A percentile compares a stretch with the other conserved stretches of the same genome.
These are phyloP conservation scores for Pythium aphanidermatum DNA, from an alignment of 352 stramenopile species.

Conservation along the genomic window DNA sequence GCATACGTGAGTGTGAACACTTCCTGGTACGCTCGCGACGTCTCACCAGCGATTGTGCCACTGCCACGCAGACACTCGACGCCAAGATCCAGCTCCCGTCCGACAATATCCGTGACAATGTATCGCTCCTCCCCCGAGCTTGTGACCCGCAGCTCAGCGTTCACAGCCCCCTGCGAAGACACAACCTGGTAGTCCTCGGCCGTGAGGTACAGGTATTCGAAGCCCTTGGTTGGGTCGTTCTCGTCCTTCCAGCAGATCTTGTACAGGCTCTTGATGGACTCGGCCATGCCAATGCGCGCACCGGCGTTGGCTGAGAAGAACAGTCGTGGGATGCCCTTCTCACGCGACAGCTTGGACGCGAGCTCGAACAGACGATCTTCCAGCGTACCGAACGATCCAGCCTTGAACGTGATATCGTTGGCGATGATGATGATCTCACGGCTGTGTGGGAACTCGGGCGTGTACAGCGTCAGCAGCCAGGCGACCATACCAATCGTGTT, in stretches of 20 bases:
- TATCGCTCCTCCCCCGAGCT: slow-evolving; percentile 84
- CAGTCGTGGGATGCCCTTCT: slow-evolving; percentile 92
- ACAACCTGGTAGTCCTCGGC: slow-evolving; percentile 93
- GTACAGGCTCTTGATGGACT: slow-evolving; percentile 98
- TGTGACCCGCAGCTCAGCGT: slow-evolving; percentile 68
- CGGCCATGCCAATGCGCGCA: slow-evolving; percentile 97
- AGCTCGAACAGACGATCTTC: slow-evolving; percentile 99
- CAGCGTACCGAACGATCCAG: slow-evolving; percentile 98
- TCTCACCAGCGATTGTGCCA: slow-evolving; percentile 99
- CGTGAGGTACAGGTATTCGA: slow-evolving; percentile 98
- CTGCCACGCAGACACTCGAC: slow-evolving; percentile 99
- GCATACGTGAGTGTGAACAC: slow-evolving; percentile 99
- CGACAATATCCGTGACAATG: slow-evolving; percentile 97
- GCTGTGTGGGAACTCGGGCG: slow-evolving; percentile 95
- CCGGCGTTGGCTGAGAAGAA: slow-evolving; percentile 99
- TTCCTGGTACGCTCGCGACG: slow-evolving; percentile 96
- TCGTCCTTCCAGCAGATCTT: slow-evolving; percentile 97
- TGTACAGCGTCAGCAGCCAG: slow-evolving; percentile 98
- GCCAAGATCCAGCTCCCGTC: slow-evolving; percentile 95
- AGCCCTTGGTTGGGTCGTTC: slow-evolving; percentile 95
- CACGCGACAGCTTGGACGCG: slow-evolving; percentile 93
- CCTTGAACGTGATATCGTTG: slow-evolving; percentile 99
- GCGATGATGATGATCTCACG: slow-evolving; percentile 98
- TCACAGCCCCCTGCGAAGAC: slow-evolving; percentile 86
- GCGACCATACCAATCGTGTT: slow-evolving; percentile 99